Conservation (phyloP, 2,329 filamentous ascomycete genomes). For the Alternaria gansuensis region DNA sequence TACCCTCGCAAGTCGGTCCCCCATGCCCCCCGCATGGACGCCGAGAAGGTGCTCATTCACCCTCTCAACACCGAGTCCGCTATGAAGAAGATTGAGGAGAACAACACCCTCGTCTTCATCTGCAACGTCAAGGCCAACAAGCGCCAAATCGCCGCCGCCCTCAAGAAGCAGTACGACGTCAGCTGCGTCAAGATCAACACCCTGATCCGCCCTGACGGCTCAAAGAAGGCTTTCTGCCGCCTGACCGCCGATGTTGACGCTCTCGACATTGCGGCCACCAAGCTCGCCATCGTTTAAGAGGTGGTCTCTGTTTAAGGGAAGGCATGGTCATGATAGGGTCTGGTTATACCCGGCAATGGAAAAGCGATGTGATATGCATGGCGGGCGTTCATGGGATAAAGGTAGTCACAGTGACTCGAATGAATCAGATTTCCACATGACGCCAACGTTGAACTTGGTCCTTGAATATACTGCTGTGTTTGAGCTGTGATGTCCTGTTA, state of each 20-base stretch:
- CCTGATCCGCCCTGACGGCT: slow-evolving; percentile 94
- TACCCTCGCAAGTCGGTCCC: slow-evolving; percentile 96
- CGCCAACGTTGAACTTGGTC: slow-evolving; percentile 32
- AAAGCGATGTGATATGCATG: slow-evolving; percentile 51
- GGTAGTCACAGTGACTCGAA: slow-evolving; percentile 51
- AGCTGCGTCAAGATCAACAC: slow-evolving; percentile 99
- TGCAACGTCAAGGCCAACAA: slow-evolving; percentile 94
- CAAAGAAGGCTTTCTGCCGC: slow-evolving; percentile 98
- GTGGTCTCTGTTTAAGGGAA: slow-evolving; percentile 25
- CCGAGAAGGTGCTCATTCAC: slow-evolving; percentile 98
- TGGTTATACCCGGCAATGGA: slow-evolving; percentile 46
- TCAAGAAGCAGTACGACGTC: slow-evolving; percentile 99
- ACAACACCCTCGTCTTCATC: slow-evolving; percentile 99
- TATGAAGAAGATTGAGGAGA: slow-evolving; percentile 99
- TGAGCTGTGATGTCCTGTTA: background rate
- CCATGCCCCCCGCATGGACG: slow-evolving; percentile 89
- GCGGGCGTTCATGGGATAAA: slow-evolving; percentile 50
- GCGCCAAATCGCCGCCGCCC: slow-evolving; percentile 96
- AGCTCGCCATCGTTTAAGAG: slow-evolving; percentile 91
- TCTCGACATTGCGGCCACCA: slow-evolving; percentile 98
- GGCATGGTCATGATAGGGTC: slow-evolving; percentile 41
- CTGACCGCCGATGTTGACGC: slow-evolving; percentile 97
- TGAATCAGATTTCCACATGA: slow-evolving; percentile 49
- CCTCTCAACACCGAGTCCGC: slow-evolving; percentile 98
- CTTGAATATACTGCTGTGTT: background rate